Conservation (phyloP, 2,329 filamentous ascomycete species). For the Penicillium vulpinum region DNA sequence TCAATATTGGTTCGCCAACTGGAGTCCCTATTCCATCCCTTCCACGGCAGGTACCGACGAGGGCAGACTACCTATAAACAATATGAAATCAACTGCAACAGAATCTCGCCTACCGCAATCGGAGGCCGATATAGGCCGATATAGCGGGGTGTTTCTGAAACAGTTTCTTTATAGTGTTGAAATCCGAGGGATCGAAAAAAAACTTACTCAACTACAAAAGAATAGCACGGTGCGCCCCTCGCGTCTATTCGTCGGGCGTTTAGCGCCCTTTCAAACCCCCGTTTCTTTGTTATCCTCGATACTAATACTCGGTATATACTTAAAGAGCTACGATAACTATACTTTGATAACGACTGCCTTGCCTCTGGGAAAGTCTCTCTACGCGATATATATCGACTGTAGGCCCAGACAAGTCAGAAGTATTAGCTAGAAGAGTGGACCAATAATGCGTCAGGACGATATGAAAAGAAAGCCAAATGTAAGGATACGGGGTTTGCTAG, state of each 20-base stretch:
- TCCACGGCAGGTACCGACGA: too few relatives aligned
- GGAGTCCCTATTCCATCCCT: too few relatives aligned
- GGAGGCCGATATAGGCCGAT: not conserved
- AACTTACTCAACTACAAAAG: not conserved
- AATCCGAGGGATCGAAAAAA: not conserved
- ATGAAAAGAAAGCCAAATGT: not conserved
- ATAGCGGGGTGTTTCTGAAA: not conserved
- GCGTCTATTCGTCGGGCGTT: not conserved
- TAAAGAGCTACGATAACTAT: not conserved
- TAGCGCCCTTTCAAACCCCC: not conserved
- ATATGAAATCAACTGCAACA: too few relatives aligned
- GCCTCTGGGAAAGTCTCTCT: not conserved
- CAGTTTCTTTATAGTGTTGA: not conserved
- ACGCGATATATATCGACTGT: not conserved
- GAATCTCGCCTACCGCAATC: not conserved
- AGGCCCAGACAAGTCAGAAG: not conserved
- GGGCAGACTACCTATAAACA: too few relatives aligned
- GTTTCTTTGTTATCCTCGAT: not conserved
- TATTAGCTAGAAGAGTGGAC: not conserved
- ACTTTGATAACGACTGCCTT: not conserved
- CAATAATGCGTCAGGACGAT: not conserved
- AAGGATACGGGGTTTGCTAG: not conserved
- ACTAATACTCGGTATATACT: not conserved
- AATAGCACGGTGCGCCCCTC: not conserved
- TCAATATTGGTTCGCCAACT: too few relatives aligned